Conservation (phyloP, 805 yeast species). For the Myxozyma geophila region DNA sequence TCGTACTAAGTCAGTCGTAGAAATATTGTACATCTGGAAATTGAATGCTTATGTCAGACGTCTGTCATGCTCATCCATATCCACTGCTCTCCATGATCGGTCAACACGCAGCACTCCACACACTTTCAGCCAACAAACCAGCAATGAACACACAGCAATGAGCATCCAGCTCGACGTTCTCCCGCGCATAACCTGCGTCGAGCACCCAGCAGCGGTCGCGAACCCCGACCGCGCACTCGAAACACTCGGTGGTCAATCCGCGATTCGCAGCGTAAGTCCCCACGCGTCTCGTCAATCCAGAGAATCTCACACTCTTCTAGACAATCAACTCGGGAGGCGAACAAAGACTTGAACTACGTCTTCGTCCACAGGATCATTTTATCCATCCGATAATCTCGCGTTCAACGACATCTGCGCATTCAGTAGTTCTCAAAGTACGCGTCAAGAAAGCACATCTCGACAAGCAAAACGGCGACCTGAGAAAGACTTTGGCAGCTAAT, state of each 20-base stretch:
- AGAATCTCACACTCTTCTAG: not conserved
- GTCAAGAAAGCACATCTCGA: constrained; percentile 42
- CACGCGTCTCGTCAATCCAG: not conserved
- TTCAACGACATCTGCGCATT: constrained; percentile 37
- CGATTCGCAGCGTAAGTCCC: constrained; percentile 22
- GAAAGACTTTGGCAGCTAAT: constrained; percentile 68
- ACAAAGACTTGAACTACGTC: constrained; percentile 45
- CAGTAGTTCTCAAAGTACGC: constrained; percentile 44
- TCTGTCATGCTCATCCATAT: not conserved
- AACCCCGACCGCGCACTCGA: constrained; percentile 28
- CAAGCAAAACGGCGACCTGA: constrained; percentile 49
- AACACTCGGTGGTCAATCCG: constrained; percentile 32
- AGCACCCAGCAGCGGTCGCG: constrained; percentile 32
- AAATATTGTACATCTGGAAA: too few relatives aligned
- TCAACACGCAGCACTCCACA: not conserved
- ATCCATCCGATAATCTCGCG: constrained; percentile 56
- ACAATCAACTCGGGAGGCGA: constrained; percentile 45
- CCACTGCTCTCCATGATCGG: not conserved
- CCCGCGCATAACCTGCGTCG: constrained; percentile 35
- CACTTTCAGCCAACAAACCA: too few relatives aligned
- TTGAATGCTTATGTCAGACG: not conserved
- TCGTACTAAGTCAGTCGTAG: too few relatives aligned
- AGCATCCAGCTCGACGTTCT: constrained; percentile 11
- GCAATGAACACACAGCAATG: not conserved
- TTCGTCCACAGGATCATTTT: constrained; percentile 46